Conservation (phyloP, 148 eudicot genomes). For the Persicaria tinctoria region DNA sequence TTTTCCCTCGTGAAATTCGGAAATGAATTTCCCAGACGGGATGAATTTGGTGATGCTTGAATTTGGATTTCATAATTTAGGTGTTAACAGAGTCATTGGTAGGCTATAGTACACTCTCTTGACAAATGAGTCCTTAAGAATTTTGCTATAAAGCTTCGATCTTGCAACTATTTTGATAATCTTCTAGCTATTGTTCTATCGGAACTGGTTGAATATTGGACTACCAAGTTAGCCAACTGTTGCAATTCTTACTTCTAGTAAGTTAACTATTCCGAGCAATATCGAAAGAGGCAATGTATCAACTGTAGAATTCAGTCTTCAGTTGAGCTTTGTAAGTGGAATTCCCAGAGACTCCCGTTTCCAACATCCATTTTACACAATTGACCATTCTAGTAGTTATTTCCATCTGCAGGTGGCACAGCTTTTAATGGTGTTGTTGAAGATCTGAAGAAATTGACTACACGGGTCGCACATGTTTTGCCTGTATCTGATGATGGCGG, state of each 20-base stretch:
- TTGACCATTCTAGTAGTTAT: background rate
- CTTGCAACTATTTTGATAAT: background rate
- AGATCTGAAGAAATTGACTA: conserved; percentile 88
- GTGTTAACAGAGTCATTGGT: no score
- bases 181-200: background rate
- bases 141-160: background rate
- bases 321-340: background rate
- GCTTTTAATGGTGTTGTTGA: conserved; percentile 96
- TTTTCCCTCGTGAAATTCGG: background rate
- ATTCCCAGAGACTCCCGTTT: background rate
- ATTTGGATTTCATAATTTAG: background rate
- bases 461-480: conserved; percentile 85
- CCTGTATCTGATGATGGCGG: conserved; percentile 99
- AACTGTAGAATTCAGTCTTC: background rate
- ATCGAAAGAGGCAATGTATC: background rate
- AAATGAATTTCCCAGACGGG: background rate
- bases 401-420: conserved; percentile 64
- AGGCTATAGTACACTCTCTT: background rate
- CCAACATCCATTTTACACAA: background rate
- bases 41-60: background rate
- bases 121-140: background rate
- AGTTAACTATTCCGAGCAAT: background rate
- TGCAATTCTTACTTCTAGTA: background rate
- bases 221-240: background rate
- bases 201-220: background rate